A percentile compares a stretch with the other conserved stretches of the same genome.
These are phyloP conservation scores for Lactarius akahatsu DNA, from an alignment of 768 basidiomycete species.

Conservation along the genomic window DNA sequence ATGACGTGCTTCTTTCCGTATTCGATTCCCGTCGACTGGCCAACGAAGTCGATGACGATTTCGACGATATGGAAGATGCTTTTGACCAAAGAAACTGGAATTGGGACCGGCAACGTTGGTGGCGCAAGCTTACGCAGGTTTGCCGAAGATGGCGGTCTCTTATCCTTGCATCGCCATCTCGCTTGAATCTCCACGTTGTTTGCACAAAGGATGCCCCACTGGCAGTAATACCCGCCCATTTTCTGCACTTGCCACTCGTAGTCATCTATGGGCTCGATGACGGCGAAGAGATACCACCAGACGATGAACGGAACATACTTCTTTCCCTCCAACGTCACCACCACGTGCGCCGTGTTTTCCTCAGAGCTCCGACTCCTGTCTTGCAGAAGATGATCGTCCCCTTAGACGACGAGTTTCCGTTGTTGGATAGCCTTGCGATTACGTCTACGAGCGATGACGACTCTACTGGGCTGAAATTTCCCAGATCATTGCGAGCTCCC, in stretches of 20 bases:
- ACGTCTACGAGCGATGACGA: not conserved
- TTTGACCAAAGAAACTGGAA: not conserved
- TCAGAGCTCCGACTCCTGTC: not conserved
- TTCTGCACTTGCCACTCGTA: not conserved
- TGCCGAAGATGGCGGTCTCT: not conserved
- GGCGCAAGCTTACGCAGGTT: not conserved
- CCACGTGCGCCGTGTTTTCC: conserved; percentile 1
- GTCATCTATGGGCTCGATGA: not conserved
- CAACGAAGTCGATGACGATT: not conserved
- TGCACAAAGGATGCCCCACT: not conserved
- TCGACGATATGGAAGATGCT: not conserved
- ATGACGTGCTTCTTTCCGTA: not conserved
- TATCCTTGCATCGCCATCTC: not conserved
- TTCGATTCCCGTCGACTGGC: not conserved
- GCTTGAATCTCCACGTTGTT: not conserved
- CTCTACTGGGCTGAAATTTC: not conserved
- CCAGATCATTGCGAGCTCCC: conserved; percentile 2
- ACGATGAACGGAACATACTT: not conserved
- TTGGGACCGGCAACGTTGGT: not conserved
- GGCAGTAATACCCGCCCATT: not conserved
- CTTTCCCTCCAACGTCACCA: not conserved
- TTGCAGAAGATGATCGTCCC: not conserved
- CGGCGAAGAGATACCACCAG: not conserved
- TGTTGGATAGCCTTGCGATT: conserved; percentile 8
- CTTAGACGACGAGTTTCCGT: not conserved